Evolutionary conservation across 2,329 filamentous ascomycete genomes (phyloP).

Genomic region (Purpureocillium takamizusanense): DNA sequence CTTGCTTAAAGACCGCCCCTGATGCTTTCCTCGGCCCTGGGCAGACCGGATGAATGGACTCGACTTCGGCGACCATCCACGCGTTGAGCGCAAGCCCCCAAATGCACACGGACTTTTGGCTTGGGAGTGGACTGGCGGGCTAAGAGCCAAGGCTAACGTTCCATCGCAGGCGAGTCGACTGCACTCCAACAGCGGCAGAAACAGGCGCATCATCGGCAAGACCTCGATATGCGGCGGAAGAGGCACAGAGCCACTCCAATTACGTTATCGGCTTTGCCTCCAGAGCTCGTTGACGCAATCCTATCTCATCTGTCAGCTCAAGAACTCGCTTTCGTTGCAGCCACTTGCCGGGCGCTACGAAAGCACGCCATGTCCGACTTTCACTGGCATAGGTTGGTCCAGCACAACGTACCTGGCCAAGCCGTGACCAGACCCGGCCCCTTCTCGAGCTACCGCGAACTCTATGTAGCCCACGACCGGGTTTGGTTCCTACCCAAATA

Average conservation of each 20-base stretch:
- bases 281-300: conserved; percentile 68
- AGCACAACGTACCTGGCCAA: conserved; percentile 53
- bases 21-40: too few species aligned
- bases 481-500: conserved; percentile 76
- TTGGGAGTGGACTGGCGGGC: too few species aligned
- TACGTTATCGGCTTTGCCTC: conserved; percentile 51
- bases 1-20: too few species aligned
- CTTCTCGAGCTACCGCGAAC: conserved; percentile 55
- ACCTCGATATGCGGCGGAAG: not conserved
- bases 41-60: too few species aligned
- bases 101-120: too few species aligned
- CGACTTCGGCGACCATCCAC: too few species aligned
- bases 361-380: conserved; percentile 54
- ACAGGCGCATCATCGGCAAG: not conserved
- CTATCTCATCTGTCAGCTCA: conserved; percentile 54
- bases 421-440: conserved; percentile 46
- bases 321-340: conserved; percentile 52
- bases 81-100: too few species aligned
- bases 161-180: not conserved
- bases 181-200: not conserved
- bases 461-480: conserved; percentile 67
- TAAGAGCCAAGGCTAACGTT: not conserved
- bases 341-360: conserved; percentile 53
- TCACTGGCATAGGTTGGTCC: conserved; percentile 64
- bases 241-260: not conserved